phyloP scores from a whole-genome alignment of 495 filamentous ascomycete genomes.

The Choiromyces venosus region DNA sequence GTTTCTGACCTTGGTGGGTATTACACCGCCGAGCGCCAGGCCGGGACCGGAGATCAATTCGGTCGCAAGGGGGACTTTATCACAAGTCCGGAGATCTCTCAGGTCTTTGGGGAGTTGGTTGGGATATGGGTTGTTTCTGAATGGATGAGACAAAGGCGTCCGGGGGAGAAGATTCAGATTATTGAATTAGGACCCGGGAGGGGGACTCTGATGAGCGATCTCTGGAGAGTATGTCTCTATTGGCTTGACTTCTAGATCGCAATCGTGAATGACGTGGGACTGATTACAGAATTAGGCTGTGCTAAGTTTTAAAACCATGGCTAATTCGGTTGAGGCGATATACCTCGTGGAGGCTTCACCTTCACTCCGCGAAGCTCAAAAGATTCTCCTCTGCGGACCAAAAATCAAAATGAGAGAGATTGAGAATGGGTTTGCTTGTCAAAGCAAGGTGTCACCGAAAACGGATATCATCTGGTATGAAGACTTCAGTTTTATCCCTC shows the following conservation, averaged over 20 bases:
- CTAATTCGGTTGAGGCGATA: constrained; percentile 69
- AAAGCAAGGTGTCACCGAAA: constrained; percentile 62
- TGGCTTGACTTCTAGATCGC: constrained; percentile 7
- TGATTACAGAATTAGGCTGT: neutral
- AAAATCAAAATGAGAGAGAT: constrained; percentile 60
- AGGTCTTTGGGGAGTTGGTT: constrained; percentile 90
- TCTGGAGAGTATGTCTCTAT: constrained; percentile 64
- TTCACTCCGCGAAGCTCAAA: constrained; percentile 67
- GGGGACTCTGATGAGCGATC: constrained; percentile 95
- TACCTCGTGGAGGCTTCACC: constrained; percentile 88
- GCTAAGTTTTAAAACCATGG: constrained; percentile 53
- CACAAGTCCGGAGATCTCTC: constrained; percentile 94
- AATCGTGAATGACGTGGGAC: neutral
- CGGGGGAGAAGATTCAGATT: constrained; percentile 65
- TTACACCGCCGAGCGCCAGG: constrained; percentile 67
- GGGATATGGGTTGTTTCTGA: constrained; percentile 92
- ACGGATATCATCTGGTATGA: constrained; percentile 83
- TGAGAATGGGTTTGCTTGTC: constrained; percentile 68
- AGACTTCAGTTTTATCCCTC: constrained; percentile 73
- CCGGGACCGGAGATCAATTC: constrained; percentile 67
- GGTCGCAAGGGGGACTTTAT: constrained; percentile 89
- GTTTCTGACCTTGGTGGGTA: constrained; percentile 88
- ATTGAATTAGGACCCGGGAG: constrained; percentile 92
- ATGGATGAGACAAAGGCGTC: constrained; percentile 84
- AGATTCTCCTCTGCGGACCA: constrained; percentile 74